These are phyloP conservation scores for Calonectria henricotiae DNA, from an alignment of 2,329 filamentous ascomycete species.

Conservation along the genomic window DNA sequence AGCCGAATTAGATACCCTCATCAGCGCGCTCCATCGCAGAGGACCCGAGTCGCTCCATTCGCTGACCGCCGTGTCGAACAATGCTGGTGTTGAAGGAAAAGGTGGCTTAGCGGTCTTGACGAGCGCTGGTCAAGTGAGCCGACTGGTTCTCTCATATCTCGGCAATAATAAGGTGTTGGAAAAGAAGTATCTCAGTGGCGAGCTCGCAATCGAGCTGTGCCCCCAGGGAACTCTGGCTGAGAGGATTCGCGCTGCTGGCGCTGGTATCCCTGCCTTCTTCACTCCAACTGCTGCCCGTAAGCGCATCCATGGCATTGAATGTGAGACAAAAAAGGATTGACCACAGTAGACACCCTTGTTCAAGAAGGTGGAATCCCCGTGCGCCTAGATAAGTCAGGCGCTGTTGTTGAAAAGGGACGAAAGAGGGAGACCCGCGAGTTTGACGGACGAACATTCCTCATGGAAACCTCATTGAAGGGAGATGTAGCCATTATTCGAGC, in stretches of 20 bases:
- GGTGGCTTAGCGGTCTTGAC: constrained; percentile 80
- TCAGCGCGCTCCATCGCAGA: constrained; percentile 76
- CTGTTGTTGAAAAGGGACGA: constrained; percentile 75
- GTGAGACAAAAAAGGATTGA: constrained; percentile 30
- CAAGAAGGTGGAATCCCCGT: constrained; percentile 80
- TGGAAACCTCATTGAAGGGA: constrained; percentile 83
- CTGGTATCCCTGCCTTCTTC: constrained; percentile 86
- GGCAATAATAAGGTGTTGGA: constrained; percentile 85
- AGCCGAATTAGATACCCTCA: constrained; percentile 75
- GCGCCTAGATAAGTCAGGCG: constrained; percentile 73
- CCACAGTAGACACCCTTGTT: constrained; percentile 71
- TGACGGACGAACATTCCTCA: constrained; percentile 80
- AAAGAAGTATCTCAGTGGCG: constrained; percentile 81
- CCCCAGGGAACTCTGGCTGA: constrained; percentile 84
- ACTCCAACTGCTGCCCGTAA: constrained; percentile 81
- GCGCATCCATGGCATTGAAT: constrained; percentile 46
- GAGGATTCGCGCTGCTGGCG: constrained; percentile 80
- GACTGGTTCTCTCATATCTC: constrained; percentile 83
- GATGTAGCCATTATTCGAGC: constrained; percentile 86
- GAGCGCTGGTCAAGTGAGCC: constrained; percentile 78
- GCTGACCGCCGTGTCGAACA: constrained; percentile 86
- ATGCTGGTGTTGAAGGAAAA: constrained; percentile 80
- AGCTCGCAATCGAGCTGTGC: constrained; percentile 83
- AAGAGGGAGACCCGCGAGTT: constrained; percentile 82
- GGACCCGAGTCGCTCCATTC: constrained; percentile 75